A percentile compares a stretch with the other conserved stretches of the same genome.
These are phyloP conservation scores for Cicer yamashitae DNA, from an alignment of 306 rosid genomes.

Conservation along the genomic window DNA sequence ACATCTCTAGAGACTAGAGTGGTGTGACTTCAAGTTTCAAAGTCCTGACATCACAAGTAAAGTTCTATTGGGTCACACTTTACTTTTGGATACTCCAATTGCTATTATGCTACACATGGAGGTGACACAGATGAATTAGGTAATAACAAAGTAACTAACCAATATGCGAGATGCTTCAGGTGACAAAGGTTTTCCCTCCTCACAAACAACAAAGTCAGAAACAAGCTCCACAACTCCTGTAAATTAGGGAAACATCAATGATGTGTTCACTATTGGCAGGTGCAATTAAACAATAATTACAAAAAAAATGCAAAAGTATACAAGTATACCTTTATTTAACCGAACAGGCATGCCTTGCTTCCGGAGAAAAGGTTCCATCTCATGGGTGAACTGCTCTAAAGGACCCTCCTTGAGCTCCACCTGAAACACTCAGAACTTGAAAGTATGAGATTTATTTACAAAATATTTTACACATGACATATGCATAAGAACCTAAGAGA, in stretches of 20 bases:
- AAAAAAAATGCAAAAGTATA: slow-evolving; percentile 34
- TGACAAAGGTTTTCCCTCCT: slow-evolving; percentile 89
- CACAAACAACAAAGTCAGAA: slow-evolving; percentile 83
- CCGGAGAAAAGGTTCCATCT: slow-evolving; percentile 95
- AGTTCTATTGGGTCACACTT: not conserved
- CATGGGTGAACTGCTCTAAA: slow-evolving; percentile 87
- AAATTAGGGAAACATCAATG: slow-evolving; percentile 15
- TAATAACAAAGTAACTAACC: slow-evolving; percentile 52
- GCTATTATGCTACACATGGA: not conserved
- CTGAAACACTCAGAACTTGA: slow-evolving; percentile 44
- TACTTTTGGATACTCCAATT: not conserved
- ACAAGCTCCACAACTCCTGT: slow-evolving; percentile 96
- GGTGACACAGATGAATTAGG: not conserved
- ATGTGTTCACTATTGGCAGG: not conserved
- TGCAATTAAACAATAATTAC: not conserved
- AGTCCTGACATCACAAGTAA: not conserved
- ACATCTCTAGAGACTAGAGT: not conserved
- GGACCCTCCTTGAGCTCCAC: slow-evolving; percentile 97
- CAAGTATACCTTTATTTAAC: slow-evolving; percentile 80
- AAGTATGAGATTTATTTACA: slow-evolving; percentile 2
- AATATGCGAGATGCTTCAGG: slow-evolving; percentile 88
- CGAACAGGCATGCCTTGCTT: slow-evolving; percentile 99
- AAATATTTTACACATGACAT: not conserved
- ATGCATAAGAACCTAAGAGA: not conserved
- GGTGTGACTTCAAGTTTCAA: not conserved